These are phyloP conservation scores for Cyclanthera cordifolia DNA, from an alignment of 306 rosid genomes.

Conservation along the genomic window DNA sequence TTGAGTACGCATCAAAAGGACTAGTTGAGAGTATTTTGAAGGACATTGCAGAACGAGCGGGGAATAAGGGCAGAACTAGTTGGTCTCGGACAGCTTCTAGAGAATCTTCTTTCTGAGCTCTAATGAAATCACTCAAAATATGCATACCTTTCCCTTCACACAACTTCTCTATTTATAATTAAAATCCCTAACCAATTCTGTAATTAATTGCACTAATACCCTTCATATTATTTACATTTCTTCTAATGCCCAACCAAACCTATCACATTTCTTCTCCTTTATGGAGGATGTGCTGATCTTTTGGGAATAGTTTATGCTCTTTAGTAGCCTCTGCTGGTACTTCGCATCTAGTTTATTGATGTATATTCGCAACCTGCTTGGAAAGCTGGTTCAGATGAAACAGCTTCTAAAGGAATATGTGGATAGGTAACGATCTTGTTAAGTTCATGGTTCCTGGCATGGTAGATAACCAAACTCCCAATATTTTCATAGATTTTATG, in stretches of 20 bases:
- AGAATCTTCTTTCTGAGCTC: no score
- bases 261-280: neutral
- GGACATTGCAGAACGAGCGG: conserved; percentile 82
- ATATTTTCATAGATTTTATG: neutral
- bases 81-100: no score
- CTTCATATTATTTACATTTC: no score
- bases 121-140: no score
- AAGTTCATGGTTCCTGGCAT: neutral
- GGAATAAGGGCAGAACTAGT: no score
- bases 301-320: neutral
- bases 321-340: neutral
- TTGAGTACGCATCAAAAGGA: conserved; percentile 74
- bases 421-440: conserved; percentile 48
- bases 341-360: conserved; percentile 21
- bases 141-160: no score
- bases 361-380: conserved; percentile 87
- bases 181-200: no score
- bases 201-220: no score
- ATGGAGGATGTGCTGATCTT: neutral
- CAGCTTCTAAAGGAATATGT: conserved; percentile 87
- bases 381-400: conserved; percentile 93
- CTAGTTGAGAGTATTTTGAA: conserved; percentile 69
- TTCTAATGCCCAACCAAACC: no score
- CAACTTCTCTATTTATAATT: no score
- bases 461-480: neutral